phyloP scores from a whole-genome alignment of 2,329 filamentous ascomycete species.

The Neurospora sp. region DNA sequence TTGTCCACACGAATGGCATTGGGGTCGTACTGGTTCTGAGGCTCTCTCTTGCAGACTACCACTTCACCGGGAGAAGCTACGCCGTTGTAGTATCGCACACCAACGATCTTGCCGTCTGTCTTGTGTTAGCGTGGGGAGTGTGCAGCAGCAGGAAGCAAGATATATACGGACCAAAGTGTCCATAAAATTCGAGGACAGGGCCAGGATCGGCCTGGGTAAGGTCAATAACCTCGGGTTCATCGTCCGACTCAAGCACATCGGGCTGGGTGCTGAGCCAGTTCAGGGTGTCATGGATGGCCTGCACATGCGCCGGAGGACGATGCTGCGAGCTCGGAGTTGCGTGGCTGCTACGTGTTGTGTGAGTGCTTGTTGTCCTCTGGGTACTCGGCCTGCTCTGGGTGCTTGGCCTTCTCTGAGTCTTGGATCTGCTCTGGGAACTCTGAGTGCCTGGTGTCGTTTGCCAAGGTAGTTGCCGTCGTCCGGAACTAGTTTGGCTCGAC shows the following conservation, averaged over 20 bases:
- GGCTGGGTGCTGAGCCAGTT: not conserved
- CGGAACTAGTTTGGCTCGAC: not conserved
- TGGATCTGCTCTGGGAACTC: not conserved
- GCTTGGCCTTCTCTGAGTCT: not conserved
- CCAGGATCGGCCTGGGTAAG: slow-evolving; percentile 34
- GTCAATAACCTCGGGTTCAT: slow-evolving; percentile 31
- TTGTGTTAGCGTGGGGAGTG: not conserved
- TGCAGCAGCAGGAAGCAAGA: not conserved
- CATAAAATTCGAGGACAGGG: slow-evolving; percentile 35
- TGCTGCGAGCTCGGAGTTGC: not conserved
- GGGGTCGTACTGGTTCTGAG: slow-evolving; percentile 55
- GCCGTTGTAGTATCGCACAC: slow-evolving; percentile 51
- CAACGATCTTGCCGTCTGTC: slow-evolving; percentile 38
- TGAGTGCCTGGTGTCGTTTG: not conserved
- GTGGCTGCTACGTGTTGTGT: not conserved
- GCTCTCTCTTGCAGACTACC: slow-evolving; percentile 54
- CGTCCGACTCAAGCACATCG: slow-evolving; percentile 13
- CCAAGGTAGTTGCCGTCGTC: not conserved
- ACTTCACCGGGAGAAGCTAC: slow-evolving; percentile 52
- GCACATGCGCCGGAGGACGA: not conserved
- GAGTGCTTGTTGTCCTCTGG: not conserved
- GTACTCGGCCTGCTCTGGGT: not conserved
- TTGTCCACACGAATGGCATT: slow-evolving; percentile 77
- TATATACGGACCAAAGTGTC: slow-evolving; percentile 29
- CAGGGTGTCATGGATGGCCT: not conserved